Evolutionary conservation across 2,329 filamentous ascomycete genomes (phyloP).

Genomic region (Monosporascus sp.): DNA sequence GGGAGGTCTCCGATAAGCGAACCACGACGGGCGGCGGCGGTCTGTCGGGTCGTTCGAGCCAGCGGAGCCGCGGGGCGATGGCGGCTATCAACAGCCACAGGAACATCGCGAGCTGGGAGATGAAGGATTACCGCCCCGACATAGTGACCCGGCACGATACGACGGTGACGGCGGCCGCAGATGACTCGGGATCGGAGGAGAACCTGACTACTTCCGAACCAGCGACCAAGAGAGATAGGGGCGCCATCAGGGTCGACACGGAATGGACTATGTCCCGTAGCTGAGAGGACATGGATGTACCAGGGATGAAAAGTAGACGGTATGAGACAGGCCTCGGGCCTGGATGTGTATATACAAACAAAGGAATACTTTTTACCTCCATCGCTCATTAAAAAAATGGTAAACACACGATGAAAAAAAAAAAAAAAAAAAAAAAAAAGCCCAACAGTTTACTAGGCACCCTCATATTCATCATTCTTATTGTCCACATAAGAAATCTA

Average conservation of each 20-base stretch:
- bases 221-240: neutral
- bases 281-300: neutral
- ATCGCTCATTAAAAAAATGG: no score
- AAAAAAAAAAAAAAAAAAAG: no score
- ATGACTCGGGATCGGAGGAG: neutral
- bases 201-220: neutral
- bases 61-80: neutral
- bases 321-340: no score
- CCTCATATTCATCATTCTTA: no score
- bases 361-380: no score
- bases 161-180: neutral
- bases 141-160: neutral
- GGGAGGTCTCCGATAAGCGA: neutral
- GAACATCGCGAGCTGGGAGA: neutral
- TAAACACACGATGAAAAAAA: no score
- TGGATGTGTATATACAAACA: no score
- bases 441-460: no score
- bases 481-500: no score
- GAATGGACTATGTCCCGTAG: neutral
- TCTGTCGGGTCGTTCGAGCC: neutral
- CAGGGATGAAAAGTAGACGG: no score
- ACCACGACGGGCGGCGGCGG: neutral
- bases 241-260: constrained; percentile 1
- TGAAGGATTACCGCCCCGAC: neutral
- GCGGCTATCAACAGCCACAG: neutral